These are phyloP conservation scores for Podospora pseudocomata DNA, from an alignment of 495 filamentous ascomycete species.

Conservation along the genomic window DNA sequence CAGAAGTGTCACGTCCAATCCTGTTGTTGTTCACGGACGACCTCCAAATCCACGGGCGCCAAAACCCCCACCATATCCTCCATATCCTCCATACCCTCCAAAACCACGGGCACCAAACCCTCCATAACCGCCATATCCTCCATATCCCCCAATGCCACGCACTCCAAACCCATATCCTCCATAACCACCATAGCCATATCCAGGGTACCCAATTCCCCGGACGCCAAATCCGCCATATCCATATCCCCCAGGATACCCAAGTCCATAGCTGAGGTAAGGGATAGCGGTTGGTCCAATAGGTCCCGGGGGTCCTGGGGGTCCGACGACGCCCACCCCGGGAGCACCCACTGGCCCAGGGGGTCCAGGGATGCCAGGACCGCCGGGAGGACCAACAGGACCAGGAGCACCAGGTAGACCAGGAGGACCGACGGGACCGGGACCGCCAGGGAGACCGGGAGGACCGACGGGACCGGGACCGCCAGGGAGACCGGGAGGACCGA, in stretches of 20 bases:
- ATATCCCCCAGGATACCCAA: neutral
- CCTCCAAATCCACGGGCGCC: neutral
- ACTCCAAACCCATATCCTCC: slow-evolving; percentile 6
- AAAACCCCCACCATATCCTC: neutral
- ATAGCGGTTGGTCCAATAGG: neutral
- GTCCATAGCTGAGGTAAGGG: neutral
- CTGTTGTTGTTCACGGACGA: no score
- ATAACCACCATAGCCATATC: slow-evolving; percentile 3
- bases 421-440: neutral
- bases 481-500: neutral
- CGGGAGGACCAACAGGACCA: neutral
- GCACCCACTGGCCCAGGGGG: neutral
- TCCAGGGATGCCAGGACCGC: neutral
- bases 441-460: neutral
- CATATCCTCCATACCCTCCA: neutral
- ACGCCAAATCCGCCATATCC: neutral
- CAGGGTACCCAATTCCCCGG: neutral
- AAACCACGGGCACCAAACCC: neutral
- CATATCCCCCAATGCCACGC: neutral
- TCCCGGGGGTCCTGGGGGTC: neutral
- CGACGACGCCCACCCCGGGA: no score
- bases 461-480: neutral
- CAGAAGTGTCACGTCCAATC: no score
- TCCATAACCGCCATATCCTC: slow-evolving; percentile 2
- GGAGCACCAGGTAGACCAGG: neutral